Evolutionary conservation across 305 asterid species (phyloP).

Genomic region (Coffea humblotiana): DNA sequence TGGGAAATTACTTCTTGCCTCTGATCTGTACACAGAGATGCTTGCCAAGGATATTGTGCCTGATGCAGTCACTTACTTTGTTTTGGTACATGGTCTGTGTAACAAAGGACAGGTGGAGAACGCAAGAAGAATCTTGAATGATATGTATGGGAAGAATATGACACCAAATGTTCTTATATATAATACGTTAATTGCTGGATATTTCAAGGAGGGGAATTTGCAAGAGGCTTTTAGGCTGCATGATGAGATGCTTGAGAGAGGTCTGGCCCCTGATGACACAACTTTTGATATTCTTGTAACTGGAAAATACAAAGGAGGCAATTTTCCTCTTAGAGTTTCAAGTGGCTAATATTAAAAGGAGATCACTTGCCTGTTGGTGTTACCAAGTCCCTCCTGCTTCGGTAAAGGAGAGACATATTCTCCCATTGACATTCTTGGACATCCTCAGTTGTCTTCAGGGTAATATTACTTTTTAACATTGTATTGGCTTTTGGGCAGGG

Average conservation of each 20-base stretch:
- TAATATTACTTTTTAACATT: too few relatives aligned
- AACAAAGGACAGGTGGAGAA: constrained; percentile 57
- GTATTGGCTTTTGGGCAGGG: too few relatives aligned
- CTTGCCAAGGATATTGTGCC: constrained; percentile 58
- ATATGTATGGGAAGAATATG: constrained; percentile 48
- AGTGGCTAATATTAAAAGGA: neutral
- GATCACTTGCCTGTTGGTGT: neutral
- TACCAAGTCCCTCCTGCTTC: neutral
- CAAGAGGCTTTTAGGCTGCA: constrained; percentile 83
- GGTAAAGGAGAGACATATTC: neutral
- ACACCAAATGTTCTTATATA: constrained; percentile 64
- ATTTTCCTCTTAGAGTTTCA: constrained; percentile 28
- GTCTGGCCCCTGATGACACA: constrained; percentile 59
- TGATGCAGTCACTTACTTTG: constrained; percentile 61
- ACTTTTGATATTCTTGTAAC: constrained; percentile 57
- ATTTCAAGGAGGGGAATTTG: constrained; percentile 74
- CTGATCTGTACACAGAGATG: constrained; percentile 68
- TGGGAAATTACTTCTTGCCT: constrained; percentile 53
- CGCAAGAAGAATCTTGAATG: constrained; percentile 59
- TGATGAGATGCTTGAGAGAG: constrained; percentile 85
- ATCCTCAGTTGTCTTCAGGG: too few relatives aligned
- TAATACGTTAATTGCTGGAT: constrained; percentile 60
- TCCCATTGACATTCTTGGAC: neutral
- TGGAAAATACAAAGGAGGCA: constrained; percentile 37
- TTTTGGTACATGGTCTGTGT: constrained; percentile 70